These are phyloP conservation scores for Penicillium hordei DNA, from an alignment of 2,329 filamentous ascomycete species.

Conservation along the genomic window DNA sequence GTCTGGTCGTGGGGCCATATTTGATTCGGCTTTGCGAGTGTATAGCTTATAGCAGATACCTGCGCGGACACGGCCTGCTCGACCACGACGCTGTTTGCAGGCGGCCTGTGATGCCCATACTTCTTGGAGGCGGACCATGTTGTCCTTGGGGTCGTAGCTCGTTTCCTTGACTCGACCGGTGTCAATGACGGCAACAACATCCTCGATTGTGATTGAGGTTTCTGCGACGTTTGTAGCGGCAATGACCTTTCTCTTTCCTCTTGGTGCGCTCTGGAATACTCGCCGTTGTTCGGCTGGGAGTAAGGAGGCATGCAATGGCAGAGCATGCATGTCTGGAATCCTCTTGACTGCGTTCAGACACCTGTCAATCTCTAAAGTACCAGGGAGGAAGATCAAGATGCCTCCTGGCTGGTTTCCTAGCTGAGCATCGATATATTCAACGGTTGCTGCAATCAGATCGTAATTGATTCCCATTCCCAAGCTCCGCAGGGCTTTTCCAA, in stretches of 20 bases:
- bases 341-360: constrained; percentile 67
- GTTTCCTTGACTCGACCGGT: constrained; percentile 96
- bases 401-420: constrained; percentile 73
- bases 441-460: constrained; percentile 75
- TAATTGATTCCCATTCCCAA: constrained; percentile 89
- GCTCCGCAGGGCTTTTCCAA: constrained; percentile 70
- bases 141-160: constrained; percentile 84
- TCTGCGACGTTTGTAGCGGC: constrained; percentile 96
- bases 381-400: constrained; percentile 93
- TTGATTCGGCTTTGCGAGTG: constrained; percentile 75
- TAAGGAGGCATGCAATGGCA: constrained; percentile 89
- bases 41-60: constrained; percentile 95
- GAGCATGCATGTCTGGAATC: constrained; percentile 68
- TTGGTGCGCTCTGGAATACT: constrained; percentile 75
- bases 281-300: constrained; percentile 83
- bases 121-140: constrained; percentile 92
- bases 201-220: constrained; percentile 97
- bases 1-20: constrained; percentile 85
- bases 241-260: constrained; percentile 84
- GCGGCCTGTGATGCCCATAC: constrained; percentile 93
- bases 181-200: constrained; percentile 94
- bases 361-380: constrained; percentile 85
- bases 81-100: constrained; percentile 88
- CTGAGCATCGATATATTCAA: constrained; percentile 76
- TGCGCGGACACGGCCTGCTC: constrained; percentile 87